Evolutionary conservation across 108 stramenopile genomes (phyloP).

Genomic region (Cyclotella kingstonii): DNA sequence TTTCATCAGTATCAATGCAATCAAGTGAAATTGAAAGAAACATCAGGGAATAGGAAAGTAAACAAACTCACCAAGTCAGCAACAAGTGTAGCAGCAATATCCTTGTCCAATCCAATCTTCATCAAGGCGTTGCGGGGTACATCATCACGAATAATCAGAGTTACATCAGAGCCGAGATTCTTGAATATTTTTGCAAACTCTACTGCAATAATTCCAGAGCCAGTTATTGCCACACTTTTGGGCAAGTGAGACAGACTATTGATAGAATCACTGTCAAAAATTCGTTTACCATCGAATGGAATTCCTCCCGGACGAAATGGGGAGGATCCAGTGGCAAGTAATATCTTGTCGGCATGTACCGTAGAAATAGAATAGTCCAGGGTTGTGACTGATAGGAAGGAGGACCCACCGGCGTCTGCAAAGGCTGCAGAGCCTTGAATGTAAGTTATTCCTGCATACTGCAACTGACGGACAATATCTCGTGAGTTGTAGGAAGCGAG

Average conservation of each 20-base stretch:
- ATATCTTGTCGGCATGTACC: constrained; percentile 48
- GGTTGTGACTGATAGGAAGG: constrained; percentile 41
- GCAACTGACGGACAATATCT: constrained; percentile 60
- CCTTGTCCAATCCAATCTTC: constrained; percentile 84
- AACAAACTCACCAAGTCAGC: constrained; percentile 33
- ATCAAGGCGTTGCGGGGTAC: constrained; percentile 69
- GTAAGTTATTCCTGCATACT: constrained; percentile 59
- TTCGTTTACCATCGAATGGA: constrained; percentile 72
- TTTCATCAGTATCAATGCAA: neutral
- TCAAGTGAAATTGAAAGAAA: neutral
- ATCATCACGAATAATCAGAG: constrained; percentile 69
- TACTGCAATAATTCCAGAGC: constrained; percentile 77
- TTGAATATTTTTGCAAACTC: constrained; percentile 84
- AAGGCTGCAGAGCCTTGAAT: constrained; percentile 64
- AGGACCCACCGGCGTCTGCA: constrained; percentile 53
- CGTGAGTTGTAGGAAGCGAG: constrained; percentile 70
- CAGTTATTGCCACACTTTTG: constrained; percentile 74
- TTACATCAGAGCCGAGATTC: constrained; percentile 76
- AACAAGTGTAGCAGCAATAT: constrained; percentile 48
- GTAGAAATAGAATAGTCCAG: constrained; percentile 20
- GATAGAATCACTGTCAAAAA: constrained; percentile 78
- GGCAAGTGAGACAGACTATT: constrained; percentile 63
- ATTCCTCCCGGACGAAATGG: constrained; percentile 70
- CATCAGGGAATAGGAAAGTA: neutral
- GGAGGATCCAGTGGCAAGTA: constrained; percentile 69